Evolutionary conservation across 2,329 filamentous ascomycete genomes (phyloP).

Genomic region (Hypoxylon sp.): DNA sequence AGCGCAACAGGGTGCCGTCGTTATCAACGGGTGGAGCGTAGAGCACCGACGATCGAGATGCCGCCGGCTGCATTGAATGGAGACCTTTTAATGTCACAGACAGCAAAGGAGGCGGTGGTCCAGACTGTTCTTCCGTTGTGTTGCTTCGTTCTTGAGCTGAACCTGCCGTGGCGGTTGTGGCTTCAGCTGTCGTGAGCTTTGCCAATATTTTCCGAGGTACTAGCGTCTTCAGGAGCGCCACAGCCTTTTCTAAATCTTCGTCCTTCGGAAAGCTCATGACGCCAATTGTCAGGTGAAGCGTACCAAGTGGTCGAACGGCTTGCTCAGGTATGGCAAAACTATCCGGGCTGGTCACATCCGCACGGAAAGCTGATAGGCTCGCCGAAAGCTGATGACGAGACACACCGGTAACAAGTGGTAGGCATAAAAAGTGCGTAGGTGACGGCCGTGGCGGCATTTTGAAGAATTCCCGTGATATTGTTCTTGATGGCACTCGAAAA

Average conservation of each 20-base stretch:
- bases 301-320: slow-evolving; percentile 81
- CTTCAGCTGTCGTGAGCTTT: slow-evolving; percentile 32
- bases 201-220: slow-evolving; percentile 57
- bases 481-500: not conserved
- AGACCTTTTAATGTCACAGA: slow-evolving; percentile 67
- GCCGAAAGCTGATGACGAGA: slow-evolving; percentile 75
- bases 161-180: not conserved
- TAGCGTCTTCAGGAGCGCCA: slow-evolving; percentile 56
- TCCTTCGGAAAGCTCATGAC: slow-evolving; percentile 79
- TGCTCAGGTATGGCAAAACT: slow-evolving; percentile 68
- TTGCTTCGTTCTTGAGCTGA: slow-evolving; percentile 11
- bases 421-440: slow-evolving; percentile 80
- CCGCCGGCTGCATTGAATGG: slow-evolving; percentile 73
- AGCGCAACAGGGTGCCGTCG: slow-evolving; percentile 63
- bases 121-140: slow-evolving; percentile 38
- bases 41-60: slow-evolving; percentile 69
- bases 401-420: slow-evolving; percentile 74
- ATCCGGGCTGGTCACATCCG: slow-evolving; percentile 64
- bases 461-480: slow-evolving; percentile 2
- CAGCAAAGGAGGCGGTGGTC: slow-evolving; percentile 46
- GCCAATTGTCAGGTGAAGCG: slow-evolving; percentile 87
- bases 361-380: slow-evolving; percentile 71
- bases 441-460: slow-evolving; percentile 55
- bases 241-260: slow-evolving; percentile 59
- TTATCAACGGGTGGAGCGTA: slow-evolving; percentile 72